These are phyloP conservation scores for Cicer pinnatifidum DNA, from an alignment of 306 rosid genomes.

Conservation along the genomic window DNA sequence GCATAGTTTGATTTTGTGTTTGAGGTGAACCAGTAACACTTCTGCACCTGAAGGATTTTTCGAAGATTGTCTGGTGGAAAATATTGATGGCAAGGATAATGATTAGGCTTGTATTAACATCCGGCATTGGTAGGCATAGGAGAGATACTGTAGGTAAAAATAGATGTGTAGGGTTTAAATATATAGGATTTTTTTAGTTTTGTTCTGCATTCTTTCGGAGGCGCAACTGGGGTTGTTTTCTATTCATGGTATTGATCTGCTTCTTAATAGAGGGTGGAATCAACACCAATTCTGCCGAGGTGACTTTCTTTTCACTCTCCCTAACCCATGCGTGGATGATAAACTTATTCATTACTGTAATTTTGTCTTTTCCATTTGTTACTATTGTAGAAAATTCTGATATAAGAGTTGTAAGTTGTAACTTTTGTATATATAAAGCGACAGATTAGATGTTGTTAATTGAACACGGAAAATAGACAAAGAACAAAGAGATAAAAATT, in stretches of 20 bases:
- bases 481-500: no score
- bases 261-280: slow-evolving; percentile 62
- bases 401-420: slow-evolving; percentile 64
- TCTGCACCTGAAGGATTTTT: slow-evolving; percentile 45
- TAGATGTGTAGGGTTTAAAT: slow-evolving; percentile 65
- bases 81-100: slow-evolving; percentile 42
- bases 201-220: slow-evolving; percentile 82
- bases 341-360: slow-evolving; percentile 55
- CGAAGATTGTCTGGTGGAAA: slow-evolving; percentile 46
- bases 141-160: slow-evolving; percentile 53
- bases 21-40: slow-evolving; percentile 45
- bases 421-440: slow-evolving; percentile 75
- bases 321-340: slow-evolving; percentile 49
- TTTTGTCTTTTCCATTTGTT: slow-evolving; percentile 55
- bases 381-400: slow-evolving; percentile 55
- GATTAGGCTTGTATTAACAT: slow-evolving; percentile 42
- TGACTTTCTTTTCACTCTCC: slow-evolving; percentile 54
- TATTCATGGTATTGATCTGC: slow-evolving; percentile 68
- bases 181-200: slow-evolving; percentile 69
- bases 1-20: slow-evolving; percentile 50
- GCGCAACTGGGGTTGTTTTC: slow-evolving; percentile 53
- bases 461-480: no score
- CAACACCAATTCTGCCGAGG: slow-evolving; percentile 57
- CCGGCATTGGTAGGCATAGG: slow-evolving; percentile 54
- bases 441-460: slow-evolving; percentile 15